Evolutionary conservation across 768 basidiomycete genomes (phyloP).

Genomic region (Pilatotrama ljubarskyi): DNA sequence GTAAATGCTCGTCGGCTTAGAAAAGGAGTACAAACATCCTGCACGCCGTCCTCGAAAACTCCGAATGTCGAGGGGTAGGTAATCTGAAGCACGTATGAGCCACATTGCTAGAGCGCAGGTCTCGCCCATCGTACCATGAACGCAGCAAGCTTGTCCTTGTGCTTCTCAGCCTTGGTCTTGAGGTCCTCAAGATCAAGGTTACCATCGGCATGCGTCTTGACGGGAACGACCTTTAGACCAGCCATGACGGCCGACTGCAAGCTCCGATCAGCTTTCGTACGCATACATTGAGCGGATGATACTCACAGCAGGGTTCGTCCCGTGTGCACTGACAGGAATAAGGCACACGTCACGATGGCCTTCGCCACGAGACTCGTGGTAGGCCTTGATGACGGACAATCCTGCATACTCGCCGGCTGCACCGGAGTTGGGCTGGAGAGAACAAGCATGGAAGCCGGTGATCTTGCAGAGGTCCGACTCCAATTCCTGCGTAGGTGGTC

Average conservation of each 20-base stretch:
- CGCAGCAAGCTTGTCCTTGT: constrained; percentile 90
- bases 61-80: constrained; percentile 98
- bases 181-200: constrained; percentile 89
- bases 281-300: neutral
- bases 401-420: constrained; percentile 98
- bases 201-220: constrained; percentile 86
- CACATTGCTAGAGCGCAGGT: neutral
- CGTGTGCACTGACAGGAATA: constrained; percentile 95
- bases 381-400: constrained; percentile 91
- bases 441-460: constrained; percentile 95
- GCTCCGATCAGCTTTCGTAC: neutral
- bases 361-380: constrained; percentile 87
- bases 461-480: constrained; percentile 89
- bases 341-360: constrained; percentile 86
- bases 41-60: constrained; percentile 92
- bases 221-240: constrained; percentile 93
- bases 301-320: constrained; percentile 95
- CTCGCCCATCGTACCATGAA: constrained; percentile 71
- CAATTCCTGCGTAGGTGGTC: constrained; percentile 62
- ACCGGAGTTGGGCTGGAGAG: constrained; percentile 98
- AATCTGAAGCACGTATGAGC: constrained; percentile 50
- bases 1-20: neutral
- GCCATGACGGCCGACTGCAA: constrained; percentile 92
- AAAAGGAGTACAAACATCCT: constrained; percentile 47
- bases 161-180: constrained; percentile 80